These are phyloP conservation scores for Colletotrichum liaoningense DNA, from an alignment of 2,329 filamentous ascomycete species.

Conservation along the genomic window DNA sequence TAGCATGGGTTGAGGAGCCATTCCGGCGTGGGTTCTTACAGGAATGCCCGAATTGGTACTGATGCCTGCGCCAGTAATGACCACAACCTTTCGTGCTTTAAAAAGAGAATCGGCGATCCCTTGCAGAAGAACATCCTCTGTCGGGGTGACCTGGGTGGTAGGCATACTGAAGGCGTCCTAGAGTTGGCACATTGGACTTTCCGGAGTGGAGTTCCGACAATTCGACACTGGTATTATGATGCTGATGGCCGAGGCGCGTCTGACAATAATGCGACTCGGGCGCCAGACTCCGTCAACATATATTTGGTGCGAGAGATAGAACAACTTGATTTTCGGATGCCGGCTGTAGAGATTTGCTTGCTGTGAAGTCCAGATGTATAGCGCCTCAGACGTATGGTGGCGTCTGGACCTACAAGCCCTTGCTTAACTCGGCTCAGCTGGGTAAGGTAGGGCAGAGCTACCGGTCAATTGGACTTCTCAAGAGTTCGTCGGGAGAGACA, in stretches of 20 bases:
- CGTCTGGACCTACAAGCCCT: not conserved
- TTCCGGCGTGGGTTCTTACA: slow-evolving; percentile 55
- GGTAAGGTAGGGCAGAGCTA: not conserved
- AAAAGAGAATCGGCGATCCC: slow-evolving; percentile 72
- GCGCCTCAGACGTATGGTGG: not conserved
- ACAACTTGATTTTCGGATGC: not conserved
- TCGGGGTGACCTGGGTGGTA: slow-evolving; percentile 65
- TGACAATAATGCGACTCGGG: not conserved
- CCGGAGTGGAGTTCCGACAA: not conserved
- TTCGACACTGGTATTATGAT: not conserved
- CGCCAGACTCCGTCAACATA: not conserved
- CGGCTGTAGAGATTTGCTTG: not conserved
- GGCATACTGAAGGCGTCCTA: slow-evolving; percentile 59
- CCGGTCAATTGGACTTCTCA: not conserved
- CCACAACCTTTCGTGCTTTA: slow-evolving; percentile 76
- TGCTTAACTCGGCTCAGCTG: not conserved
- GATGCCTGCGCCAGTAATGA: slow-evolving; percentile 79
- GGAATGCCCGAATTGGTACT: slow-evolving; percentile 82
- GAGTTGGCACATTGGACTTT: slow-evolving; percentile 31
- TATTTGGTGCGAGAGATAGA: not conserved
- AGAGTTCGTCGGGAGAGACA: not conserved
- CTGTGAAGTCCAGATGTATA: not conserved
- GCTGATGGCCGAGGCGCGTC: slow-evolving; percentile 6
- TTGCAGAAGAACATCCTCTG: slow-evolving; percentile 67
- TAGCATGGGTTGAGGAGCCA: slow-evolving; percentile 32